phyloP scores from a whole-genome alignment of 2,329 filamentous ascomycete species.

The Phoma herbarum region DNA sequence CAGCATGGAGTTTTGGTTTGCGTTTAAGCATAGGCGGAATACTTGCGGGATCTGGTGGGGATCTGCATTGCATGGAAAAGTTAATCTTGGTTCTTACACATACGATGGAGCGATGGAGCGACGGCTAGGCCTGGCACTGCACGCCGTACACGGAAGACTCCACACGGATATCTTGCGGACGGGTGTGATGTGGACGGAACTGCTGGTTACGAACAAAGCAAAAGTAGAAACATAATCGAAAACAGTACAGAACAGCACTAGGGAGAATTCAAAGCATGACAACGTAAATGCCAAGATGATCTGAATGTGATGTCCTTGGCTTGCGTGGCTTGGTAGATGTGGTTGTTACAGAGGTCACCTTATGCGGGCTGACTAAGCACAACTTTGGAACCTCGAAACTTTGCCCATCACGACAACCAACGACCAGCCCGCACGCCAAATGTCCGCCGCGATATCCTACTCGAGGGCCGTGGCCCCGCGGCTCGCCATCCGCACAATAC shows the following conservation, averaged over 20 bases:
- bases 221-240: conserved; percentile 7
- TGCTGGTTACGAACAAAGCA: conserved; percentile 3
- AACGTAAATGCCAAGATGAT: background rate
- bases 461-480: conserved; percentile 63
- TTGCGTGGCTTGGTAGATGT: background rate
- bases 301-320: background rate
- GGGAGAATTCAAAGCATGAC: background rate
- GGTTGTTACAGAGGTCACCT: background rate
- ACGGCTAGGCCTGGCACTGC: conserved; percentile 8
- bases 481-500: conserved; percentile 26
- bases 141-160: conserved; percentile 5
- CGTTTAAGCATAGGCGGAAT: conserved; percentile 36
- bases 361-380: conserved; percentile 16
- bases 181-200: background rate
- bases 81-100: conserved; percentile 32
- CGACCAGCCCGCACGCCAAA: conserved; percentile 48
- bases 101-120: conserved; percentile 10
- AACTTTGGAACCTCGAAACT: conserved; percentile 28
- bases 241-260: background rate
- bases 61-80: conserved; percentile 36
- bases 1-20: conserved; percentile 48
- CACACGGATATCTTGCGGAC: conserved; percentile 2
- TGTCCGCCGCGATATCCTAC: conserved; percentile 66
- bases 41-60: conserved; percentile 17
- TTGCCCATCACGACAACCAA: conserved; percentile 26